phyloP scores from a whole-genome alignment of 495 filamentous ascomycete species.

The Umbilicaria muhlenbergii region DNA sequence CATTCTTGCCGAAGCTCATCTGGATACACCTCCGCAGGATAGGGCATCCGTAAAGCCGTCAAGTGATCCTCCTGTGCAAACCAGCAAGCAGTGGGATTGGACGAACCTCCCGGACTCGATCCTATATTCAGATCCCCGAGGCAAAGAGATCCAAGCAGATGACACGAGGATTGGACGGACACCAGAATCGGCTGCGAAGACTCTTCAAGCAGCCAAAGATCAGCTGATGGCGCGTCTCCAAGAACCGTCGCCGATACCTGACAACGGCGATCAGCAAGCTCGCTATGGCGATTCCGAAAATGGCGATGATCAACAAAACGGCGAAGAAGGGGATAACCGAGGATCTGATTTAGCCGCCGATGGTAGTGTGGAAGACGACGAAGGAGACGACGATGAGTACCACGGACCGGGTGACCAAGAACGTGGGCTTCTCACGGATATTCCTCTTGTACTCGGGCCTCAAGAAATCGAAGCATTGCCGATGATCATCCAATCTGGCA shows the following conservation, averaged over 20 bases:
- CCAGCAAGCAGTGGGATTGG: constrained; percentile 17
- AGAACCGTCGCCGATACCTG: constrained; percentile 29
- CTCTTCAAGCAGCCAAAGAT: constrained; percentile 38
- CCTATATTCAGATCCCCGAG: neutral
- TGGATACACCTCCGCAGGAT: neutral
- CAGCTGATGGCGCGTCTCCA: constrained; percentile 42
- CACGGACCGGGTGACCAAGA: constrained; percentile 73
- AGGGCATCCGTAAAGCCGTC: neutral
- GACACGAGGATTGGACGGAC: constrained; percentile 37
- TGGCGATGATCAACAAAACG: neutral
- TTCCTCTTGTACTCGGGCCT: constrained; percentile 84
- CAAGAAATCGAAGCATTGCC: constrained; percentile 88
- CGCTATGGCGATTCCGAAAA: neutral
- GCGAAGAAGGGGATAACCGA: neutral
- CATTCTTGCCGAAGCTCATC: neutral
- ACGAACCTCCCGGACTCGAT: constrained; percentile 29
- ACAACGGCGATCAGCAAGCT: constrained; percentile 24
- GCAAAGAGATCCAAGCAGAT: constrained; percentile 22
- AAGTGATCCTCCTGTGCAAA: neutral
- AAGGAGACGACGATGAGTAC: constrained; percentile 68
- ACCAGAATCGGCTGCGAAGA: constrained; percentile 36
- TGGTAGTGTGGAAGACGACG: constrained; percentile 30
- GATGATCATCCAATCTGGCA: constrained; percentile 86
- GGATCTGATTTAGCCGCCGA: constrained; percentile 33
- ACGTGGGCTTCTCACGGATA: constrained; percentile 75